These are phyloP conservation scores for Zoysia pacifica DNA, from an alignment of 176 grass and related monocot species.

Conservation along the genomic window DNA sequence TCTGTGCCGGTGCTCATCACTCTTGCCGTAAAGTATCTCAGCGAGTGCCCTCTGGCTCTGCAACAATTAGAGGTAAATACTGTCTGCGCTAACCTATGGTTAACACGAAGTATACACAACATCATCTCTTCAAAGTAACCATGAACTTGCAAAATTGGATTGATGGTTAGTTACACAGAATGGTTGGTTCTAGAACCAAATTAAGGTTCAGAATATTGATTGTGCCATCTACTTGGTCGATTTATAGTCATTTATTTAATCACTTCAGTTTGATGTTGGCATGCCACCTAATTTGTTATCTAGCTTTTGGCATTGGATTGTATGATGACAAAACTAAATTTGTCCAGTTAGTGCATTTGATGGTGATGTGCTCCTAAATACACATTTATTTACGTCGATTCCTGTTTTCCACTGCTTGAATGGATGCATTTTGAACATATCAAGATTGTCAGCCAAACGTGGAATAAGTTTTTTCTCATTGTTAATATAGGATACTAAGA, in stretches of 20 bases:
- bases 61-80: conserved; percentile 65
- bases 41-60: conserved; percentile 83
- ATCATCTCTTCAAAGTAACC: neutral
- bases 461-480: neutral
- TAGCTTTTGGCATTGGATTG: conserved; percentile 18
- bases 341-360: conserved; percentile 21
- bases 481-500: neutral
- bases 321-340: conserved; percentile 25
- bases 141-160: conserved; percentile 2
- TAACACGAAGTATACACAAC: neutral
- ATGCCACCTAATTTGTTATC: conserved; percentile 42
- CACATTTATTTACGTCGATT: neutral
- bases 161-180: neutral
- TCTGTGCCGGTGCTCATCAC: conserved; percentile 95
- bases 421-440: neutral
- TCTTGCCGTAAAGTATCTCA: conserved; percentile 90
- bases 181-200: neutral
- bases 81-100: neutral
- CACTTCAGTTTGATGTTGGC: conserved; percentile 4
- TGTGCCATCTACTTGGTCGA: conserved; percentile 29
- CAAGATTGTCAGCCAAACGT: neutral
- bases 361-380: conserved; percentile 21
- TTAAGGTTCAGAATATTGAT: conserved; percentile 6
- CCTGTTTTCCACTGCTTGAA: neutral
- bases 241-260: neutral